A percentile compares a stretch with the other conserved stretches of the same genome.
phyloP scores from a whole-genome alignment of 1,284 basidiomycete species.

The Anthracocystis panici-leucophaei region DNA sequence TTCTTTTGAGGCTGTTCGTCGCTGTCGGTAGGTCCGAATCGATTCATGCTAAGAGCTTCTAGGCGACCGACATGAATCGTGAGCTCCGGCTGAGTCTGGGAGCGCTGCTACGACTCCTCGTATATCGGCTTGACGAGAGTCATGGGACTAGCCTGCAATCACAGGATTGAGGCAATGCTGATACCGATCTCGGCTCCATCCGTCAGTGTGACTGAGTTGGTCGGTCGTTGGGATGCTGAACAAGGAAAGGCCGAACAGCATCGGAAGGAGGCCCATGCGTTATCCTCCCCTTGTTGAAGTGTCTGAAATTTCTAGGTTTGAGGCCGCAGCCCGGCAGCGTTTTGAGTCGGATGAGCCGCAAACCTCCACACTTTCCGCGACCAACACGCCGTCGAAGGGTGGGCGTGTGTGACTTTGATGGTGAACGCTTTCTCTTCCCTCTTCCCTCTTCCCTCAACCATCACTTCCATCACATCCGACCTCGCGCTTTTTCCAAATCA shows the following conservation, averaged over 20 bases:
- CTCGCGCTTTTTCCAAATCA: neutral
- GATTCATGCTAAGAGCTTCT: neutral
- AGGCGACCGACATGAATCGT: neutral
- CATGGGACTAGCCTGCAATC: neutral
- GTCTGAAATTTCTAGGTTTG: neutral
- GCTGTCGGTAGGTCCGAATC: neutral
- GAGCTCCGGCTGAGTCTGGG: too few species aligned
- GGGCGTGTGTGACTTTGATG: neutral
- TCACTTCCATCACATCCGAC: neutral
- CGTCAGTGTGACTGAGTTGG: neutral
- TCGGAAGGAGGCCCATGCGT: conserved; percentile 4
- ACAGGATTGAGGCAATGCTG: too few species aligned
- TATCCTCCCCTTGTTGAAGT: neutral
- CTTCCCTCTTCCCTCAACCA: neutral
- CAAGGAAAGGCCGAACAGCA: neutral
- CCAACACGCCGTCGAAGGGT: neutral
- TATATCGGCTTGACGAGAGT: neutral
- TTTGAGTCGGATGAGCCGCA: conserved; percentile 15
- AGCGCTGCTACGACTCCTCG: neutral
- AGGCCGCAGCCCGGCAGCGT: too few species aligned
- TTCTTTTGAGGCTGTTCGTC: conserved; percentile 13
- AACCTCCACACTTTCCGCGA: conserved; percentile 11
- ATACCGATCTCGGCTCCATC: neutral
- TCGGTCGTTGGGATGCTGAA: neutral
- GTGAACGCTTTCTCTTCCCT: neutral